Conservation (phyloP, 2,329 filamentous ascomycete species). For the Fusarium sp. region DNA sequence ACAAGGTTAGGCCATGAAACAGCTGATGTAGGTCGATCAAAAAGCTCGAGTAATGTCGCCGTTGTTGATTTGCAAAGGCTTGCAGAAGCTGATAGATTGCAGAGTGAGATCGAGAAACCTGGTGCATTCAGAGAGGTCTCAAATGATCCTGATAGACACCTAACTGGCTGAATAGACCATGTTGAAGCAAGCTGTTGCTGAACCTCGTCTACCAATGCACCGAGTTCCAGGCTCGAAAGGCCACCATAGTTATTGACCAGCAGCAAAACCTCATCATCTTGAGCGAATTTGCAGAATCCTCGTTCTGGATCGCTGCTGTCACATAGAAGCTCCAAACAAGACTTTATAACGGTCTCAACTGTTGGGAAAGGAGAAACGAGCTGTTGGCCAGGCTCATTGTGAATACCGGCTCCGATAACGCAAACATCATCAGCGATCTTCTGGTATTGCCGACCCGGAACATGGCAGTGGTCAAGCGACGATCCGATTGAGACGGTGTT, state of each 20-base stretch:
- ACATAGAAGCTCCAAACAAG: not conserved
- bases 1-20: not conserved
- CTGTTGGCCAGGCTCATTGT: not conserved
- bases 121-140: not conserved
- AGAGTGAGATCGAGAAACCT: not conserved
- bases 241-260: not conserved
- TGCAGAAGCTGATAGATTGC: not conserved
- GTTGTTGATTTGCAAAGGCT: not conserved
- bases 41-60: not conserved
- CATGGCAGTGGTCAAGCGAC: not conserved
- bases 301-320: not conserved
- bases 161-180: fast-evolving
- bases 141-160: not conserved
- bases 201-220: fast-evolving
- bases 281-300: not conserved
- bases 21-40: not conserved
- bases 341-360: not conserved
- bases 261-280: not conserved
- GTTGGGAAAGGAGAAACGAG: not conserved
- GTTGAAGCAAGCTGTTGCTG: not conserved
- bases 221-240: not conserved
- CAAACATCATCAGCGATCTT: not conserved
- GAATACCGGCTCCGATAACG: not conserved
- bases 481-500: not conserved
- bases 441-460: not conserved